A percentile compares a stretch with the other conserved stretches of the same genome.
Evolutionary conservation across 2,329 filamentous ascomycete species (phyloP).

Genomic region (Hypoxylon sp.): DNA sequence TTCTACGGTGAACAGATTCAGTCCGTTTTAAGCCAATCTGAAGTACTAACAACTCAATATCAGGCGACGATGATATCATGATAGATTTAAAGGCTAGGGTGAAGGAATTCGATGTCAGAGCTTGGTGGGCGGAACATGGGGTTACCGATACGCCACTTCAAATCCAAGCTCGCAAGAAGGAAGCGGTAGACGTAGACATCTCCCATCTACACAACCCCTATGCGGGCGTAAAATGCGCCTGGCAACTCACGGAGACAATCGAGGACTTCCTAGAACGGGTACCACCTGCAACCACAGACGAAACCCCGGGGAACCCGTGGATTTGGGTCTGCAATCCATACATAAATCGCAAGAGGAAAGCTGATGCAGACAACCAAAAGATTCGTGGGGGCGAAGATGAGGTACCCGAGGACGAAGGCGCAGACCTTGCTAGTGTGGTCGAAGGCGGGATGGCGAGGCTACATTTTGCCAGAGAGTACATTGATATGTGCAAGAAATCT

Average conservation of each 20-base stretch:
- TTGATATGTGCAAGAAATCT: conserved; percentile 62
- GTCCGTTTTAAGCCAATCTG: not conserved
- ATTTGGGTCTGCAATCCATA: conserved; percentile 81
- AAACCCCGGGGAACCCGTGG: conserved; percentile 69
- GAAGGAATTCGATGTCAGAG: conserved; percentile 63
- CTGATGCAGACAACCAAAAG: conserved; percentile 54
- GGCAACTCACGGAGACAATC: conserved; percentile 75
- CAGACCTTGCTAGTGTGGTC: conserved; percentile 65
- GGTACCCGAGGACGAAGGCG: conserved; percentile 62
- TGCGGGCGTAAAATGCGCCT: conserved; percentile 67
- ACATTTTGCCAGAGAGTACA: conserved; percentile 62
- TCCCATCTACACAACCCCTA: conserved; percentile 70
- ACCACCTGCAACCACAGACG: conserved; percentile 74
- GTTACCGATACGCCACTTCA: conserved; percentile 44
- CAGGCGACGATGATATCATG: conserved; percentile 70
- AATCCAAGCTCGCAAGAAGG: conserved; percentile 41
- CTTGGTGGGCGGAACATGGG: conserved; percentile 62
- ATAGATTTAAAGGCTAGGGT: conserved; percentile 65
- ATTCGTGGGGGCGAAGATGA: conserved; percentile 65
- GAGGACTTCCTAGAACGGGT: conserved; percentile 77
- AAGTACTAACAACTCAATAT: conserved; percentile 32
- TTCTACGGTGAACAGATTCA: conserved; percentile 66
- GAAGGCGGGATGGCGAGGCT: conserved; percentile 68
- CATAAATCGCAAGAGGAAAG: conserved; percentile 57
- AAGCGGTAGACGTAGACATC: conserved; percentile 13